These are phyloP conservation scores for Kodamaea kakaduensis DNA, from an alignment of 805 yeast genomes.

Conservation along the genomic window DNA sequence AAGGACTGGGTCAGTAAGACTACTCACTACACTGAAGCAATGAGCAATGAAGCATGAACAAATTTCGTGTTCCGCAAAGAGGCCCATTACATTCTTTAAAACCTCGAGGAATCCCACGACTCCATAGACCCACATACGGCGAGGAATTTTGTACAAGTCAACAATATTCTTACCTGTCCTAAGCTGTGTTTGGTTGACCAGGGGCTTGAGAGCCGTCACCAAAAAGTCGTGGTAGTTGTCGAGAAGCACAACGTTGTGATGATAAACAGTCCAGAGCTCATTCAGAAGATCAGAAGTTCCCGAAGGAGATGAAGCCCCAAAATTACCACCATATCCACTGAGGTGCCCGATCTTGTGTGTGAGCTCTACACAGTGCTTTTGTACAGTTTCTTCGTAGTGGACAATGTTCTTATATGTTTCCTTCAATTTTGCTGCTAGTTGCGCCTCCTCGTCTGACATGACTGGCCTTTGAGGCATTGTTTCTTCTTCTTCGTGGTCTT, in stretches of 20 bases:
- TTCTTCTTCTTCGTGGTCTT: slow-evolving; percentile 1
- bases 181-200: slow-evolving; percentile 46
- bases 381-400: slow-evolving; percentile 63
- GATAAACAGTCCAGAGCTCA: slow-evolving; percentile 69
- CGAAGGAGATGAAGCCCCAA: slow-evolving; percentile 10
- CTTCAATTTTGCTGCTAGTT: slow-evolving; percentile 64
- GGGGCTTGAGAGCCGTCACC: slow-evolving; percentile 65
- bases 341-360: slow-evolving; percentile 46
- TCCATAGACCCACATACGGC: slow-evolving; percentile 84
- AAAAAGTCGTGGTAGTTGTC: slow-evolving; percentile 72
- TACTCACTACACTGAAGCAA: slow-evolving; percentile 59
- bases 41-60: slow-evolving; percentile 71
- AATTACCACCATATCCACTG: slow-evolving; percentile 6
- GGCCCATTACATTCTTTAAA: slow-evolving; percentile 65
- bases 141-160: slow-evolving; percentile 69
- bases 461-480: slow-evolving; percentile 15
- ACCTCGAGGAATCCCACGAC: slow-evolving; percentile 78
- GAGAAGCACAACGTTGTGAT: slow-evolving; percentile 58
- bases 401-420: slow-evolving; percentile 71
- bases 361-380: slow-evolving; percentile 61
- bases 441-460: slow-evolving; percentile 59
- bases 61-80: slow-evolving; percentile 73
- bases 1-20: slow-evolving; percentile 49
- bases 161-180: slow-evolving; percentile 76
- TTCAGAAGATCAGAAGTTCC: slow-evolving; percentile 48